Evolutionary conservation across 352 stramenopile genomes (phyloP), one percentile per base, ranked within the genome.

Genomic region (Globisporangium emineosum): DNA sequence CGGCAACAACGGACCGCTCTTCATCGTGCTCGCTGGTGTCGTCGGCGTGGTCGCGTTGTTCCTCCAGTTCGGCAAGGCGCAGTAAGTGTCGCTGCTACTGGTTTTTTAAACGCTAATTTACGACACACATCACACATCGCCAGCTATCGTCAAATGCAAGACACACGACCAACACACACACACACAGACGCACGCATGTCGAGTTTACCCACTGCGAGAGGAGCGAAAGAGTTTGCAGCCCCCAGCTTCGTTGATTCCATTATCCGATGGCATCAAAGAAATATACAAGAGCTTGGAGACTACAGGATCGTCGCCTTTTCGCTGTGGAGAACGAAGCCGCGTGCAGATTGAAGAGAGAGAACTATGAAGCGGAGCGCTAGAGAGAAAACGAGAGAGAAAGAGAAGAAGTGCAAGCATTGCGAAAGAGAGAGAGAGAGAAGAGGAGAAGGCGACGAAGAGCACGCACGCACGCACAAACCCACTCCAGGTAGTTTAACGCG

Each of bases 21-120:
- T 86, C 60, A 62, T 79, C 30, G 71, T 90, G 51, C 66, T 89
- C 50, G 80, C 76, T 15, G 75, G 70, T 3, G 60, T 77, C 17
- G 75, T 88, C 40, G 83, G 76, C 13, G 67, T 72, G 15, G 62
- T 81, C 19, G 83, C 76, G 64, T 70, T 90, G 33, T 92, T 89
- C 72, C 70, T 89, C 43, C 78, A 89, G 65, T 89, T 81, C 70
- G 56, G 62, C 5, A 21, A 45, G 25, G 66, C 62, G 54, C 43
- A 71, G 45, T 68, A 71, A 37, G 42, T 17, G 13, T 32, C 50
- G 42, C 40, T n/a, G 13, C 62, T 32, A n/a, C 27, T 35, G 25
- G 7, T 10, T 43, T 45, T 43, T 43, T 40, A 56, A 45, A 45
- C 37, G 37, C 37, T 45, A 45, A 64, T 64, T 56, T 62, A 62